phyloP scores from a whole-genome alignment of 1,284 basidiomycete genomes.

The Marasmius tenuissimus region DNA sequence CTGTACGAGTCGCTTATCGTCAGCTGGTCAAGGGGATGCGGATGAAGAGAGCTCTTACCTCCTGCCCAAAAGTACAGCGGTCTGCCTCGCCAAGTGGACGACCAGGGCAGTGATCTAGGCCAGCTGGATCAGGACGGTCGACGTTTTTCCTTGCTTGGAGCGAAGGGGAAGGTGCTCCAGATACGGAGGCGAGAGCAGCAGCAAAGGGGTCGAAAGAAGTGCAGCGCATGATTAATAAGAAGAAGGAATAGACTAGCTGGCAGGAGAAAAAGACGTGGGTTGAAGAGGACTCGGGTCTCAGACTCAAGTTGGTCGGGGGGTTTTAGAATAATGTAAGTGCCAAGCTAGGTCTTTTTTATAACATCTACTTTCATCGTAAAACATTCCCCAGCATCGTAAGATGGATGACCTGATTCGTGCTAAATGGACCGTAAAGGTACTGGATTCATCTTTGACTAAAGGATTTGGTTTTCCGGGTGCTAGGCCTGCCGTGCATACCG shows the following conservation, averaged over 20 bases:
- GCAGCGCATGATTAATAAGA: neutral
- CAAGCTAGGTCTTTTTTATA: too few relatives aligned
- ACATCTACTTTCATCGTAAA: too few relatives aligned
- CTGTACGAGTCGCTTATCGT: neutral
- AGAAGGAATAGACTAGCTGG: neutral
- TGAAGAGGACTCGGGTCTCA: neutral
- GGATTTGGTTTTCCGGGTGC: too few relatives aligned
- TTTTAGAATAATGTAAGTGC: too few relatives aligned
- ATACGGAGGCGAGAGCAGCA: neutral
- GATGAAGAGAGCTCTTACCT: neutral
- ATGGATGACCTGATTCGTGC: too few relatives aligned
- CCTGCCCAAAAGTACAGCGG: neutral
- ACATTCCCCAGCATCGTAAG: too few relatives aligned
- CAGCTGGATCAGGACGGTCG: neutral
- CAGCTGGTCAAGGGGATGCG: neutral
- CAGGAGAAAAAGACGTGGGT: too few relatives aligned
- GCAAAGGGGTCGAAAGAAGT: neutral
- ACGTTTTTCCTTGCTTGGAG: neutral
- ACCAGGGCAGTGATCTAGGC: neutral
- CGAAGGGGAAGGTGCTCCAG: neutral
- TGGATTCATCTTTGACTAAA: too few relatives aligned
- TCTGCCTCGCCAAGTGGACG: neutral
- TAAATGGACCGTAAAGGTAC: too few relatives aligned
- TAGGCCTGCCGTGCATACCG: too few relatives aligned
- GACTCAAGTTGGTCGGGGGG: too few relatives aligned